Evolutionary conservation across 306 rosid species (phyloP), one percentile per base, ranked within the genome.

Genomic region (Cucurbita argyrosperma): DNA sequence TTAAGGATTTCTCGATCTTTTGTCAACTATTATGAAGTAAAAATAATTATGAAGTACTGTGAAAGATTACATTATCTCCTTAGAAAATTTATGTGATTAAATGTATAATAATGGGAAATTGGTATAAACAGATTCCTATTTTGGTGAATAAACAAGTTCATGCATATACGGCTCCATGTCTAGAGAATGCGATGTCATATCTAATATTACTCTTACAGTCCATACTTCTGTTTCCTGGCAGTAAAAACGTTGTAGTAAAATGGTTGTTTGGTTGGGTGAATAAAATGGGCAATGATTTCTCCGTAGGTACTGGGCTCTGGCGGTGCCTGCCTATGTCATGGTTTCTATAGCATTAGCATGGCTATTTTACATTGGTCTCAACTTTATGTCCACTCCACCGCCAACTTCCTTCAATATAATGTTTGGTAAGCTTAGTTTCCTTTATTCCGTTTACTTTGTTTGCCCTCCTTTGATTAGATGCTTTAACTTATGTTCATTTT

Each of bases 291-390:
- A 58, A 26, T 30, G 3, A 4, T 6, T 11, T 45, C 2, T 58
- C 46, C 11, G 43, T 88, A 91, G 97, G 77, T 91, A 94, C 77
- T 94, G 99, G 99, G 99, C 96, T 62, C 53, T 91, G 88, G 92
- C 91, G 0, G 84, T 88, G 80, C 96, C 99, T 70, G 84, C 89
- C 11, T 94, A 86, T 79, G 81, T 81, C 43, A 83, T 91, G 88
- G 86, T 89, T 76, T 82, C 95, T 11, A 72, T 90, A 47, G 84
- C 78, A 6, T 82, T 89, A 54, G 89, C 84, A 67, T 62, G 89
- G 80, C 86, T 71, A 75, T 88, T 91, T 78, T 94, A 91, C 82
- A 52, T 92, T 74, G 97, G 99, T 80, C 85, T 94, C 76, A 94
- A 94, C 79, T 94, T 94, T 78, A 83, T 89, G 88, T 79, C 92